Percentiles rank a stretch among this genome's conserved stretches.
These are phyloP conservation scores for Alopecurus myosuroides DNA, from an alignment of 176 grass and related monocot species.

Conservation along the genomic window DNA sequence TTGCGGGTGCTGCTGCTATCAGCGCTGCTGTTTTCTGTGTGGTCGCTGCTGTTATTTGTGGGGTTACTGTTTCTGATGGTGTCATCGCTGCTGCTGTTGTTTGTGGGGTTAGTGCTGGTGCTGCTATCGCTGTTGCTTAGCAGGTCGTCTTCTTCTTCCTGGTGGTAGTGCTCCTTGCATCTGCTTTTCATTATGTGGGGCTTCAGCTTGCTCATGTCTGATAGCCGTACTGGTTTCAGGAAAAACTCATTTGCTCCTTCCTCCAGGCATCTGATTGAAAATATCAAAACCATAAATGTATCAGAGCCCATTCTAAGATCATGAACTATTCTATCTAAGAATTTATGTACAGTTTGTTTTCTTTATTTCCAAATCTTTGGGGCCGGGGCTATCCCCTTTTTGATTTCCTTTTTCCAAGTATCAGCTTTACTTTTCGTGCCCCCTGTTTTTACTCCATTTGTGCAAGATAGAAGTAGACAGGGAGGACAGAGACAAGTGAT, in stretches of 20 bases:
- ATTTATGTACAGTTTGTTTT: background rate
- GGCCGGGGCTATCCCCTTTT: no score
- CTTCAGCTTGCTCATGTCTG: slow-evolving; percentile 88
- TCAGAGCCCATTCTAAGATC: background rate
- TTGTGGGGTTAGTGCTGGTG: slow-evolving; percentile 18
- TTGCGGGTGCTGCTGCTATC: slow-evolving; percentile 40
- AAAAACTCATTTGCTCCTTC: slow-evolving; percentile 96
- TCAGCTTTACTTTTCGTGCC: background rate
- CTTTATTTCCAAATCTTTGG: slow-evolving; percentile 2
- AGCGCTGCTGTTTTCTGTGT: slow-evolving; percentile 17
- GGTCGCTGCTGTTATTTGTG: slow-evolving; percentile 22
- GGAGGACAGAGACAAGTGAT: slow-evolving; percentile 1
- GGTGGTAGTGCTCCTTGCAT: slow-evolving; percentile 48
- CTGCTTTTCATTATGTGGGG: slow-evolving; percentile 77
- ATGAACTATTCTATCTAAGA: background rate
- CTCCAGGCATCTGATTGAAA: slow-evolving; percentile 81
- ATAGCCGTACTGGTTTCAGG: slow-evolving; percentile 83
- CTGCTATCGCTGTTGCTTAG: slow-evolving; percentile 33
- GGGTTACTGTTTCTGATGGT: slow-evolving; percentile 5
- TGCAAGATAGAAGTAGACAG: background rate
- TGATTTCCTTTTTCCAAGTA: no score
- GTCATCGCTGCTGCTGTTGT: background rate
- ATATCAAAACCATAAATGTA: background rate
- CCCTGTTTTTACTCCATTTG: background rate
- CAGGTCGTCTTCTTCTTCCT: slow-evolving; percentile 30